Evolutionary conservation across 768 basidiomycete species (phyloP), one percentile per base, ranked within the genome.

Genomic region (Sporobolomyces pararoseus): DNA sequence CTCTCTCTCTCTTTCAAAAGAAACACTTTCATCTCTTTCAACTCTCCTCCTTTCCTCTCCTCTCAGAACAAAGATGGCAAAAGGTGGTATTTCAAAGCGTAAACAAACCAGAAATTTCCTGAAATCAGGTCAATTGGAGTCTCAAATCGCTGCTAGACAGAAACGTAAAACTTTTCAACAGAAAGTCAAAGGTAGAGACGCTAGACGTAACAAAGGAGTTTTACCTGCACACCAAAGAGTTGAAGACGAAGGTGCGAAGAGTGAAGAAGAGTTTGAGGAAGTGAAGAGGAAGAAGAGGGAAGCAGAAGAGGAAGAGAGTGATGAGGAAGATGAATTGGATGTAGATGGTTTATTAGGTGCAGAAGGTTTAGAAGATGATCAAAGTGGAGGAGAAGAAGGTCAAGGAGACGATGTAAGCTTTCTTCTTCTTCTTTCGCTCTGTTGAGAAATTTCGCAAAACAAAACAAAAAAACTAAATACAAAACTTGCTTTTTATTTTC

Each of bases 91-190:
- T 53, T 68, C 66, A 21, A 74, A 74, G 47, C 55, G 85, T 46
- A 94, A 94, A 80, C 85, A 90, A 0, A 88, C 89, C 16, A 87
- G 88, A 77, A 92, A 94, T 81, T 94, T 94, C 75, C 89, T 88
- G 13, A 83, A 89, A 5, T 91, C 89, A 67, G 94, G 94, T 2
- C 87, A 89, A 77, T 85, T 98, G 62, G 90, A 91, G 77, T 88
- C 90, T 73, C 85, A 86, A 25, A 96, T 98, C 59, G 84, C 90
- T 75, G 84, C 87, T 7, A 83, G 94, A n/a, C 85, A 87, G 66
- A 89, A 91, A 75, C 85, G 88, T 75, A 88, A 91, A 76, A 85
- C 90, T 76, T 81, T 85, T 70, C 84, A 85, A 76, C 89, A 88
- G 80, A 87, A 87, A 79, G 82, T 85, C 34, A 84, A 89, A 77